Evolutionary conservation across 2,329 filamentous ascomycete genomes (phyloP).

Genomic region (Colletotrichum sp.): DNA sequence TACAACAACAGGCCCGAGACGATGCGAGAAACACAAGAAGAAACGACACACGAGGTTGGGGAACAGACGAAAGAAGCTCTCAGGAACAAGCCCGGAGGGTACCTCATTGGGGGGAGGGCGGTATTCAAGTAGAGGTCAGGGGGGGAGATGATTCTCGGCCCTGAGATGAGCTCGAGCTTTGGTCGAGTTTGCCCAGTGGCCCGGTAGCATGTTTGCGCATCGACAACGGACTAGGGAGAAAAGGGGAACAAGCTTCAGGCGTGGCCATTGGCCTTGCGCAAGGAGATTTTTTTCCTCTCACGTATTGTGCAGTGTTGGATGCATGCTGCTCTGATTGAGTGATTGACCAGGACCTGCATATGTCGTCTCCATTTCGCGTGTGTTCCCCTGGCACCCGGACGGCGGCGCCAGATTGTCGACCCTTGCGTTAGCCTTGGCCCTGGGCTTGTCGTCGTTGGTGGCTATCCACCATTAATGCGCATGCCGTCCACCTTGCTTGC

Average conservation of each 20-base stretch:
- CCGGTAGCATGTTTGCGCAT: conserved; percentile 17
- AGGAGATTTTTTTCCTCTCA: conserved; percentile 5
- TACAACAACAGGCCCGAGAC: background rate
- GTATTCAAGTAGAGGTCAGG: conserved; percentile 15
- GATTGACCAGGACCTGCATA: conserved; percentile 9
- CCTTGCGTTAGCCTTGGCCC: conserved; percentile 13
- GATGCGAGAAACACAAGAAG: conserved; percentile 12
- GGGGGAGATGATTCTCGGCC: background rate
- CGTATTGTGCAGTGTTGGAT: background rate
- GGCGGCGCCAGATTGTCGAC: conserved; percentile 8
- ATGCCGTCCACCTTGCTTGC: background rate
- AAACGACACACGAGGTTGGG: conserved; percentile 6
- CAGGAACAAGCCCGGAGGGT: background rate
- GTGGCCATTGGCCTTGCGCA: conserved; percentile 2
- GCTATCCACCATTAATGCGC: background rate
- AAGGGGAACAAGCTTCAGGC: conserved; percentile 22
- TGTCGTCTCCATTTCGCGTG: conserved; percentile 13
- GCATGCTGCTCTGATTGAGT: background rate
- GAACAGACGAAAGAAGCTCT: conserved; percentile 6
- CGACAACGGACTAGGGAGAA: conserved; percentile 19
- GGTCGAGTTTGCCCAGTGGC: background rate
- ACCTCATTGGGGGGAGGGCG: background rate
- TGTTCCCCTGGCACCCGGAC: conserved; percentile 18
- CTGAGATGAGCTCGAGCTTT: conserved; percentile 11
- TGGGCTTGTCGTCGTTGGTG: conserved; percentile 5